phyloP scores from a whole-genome alignment of 306 rosid species.

The Quercus mongolica region DNA sequence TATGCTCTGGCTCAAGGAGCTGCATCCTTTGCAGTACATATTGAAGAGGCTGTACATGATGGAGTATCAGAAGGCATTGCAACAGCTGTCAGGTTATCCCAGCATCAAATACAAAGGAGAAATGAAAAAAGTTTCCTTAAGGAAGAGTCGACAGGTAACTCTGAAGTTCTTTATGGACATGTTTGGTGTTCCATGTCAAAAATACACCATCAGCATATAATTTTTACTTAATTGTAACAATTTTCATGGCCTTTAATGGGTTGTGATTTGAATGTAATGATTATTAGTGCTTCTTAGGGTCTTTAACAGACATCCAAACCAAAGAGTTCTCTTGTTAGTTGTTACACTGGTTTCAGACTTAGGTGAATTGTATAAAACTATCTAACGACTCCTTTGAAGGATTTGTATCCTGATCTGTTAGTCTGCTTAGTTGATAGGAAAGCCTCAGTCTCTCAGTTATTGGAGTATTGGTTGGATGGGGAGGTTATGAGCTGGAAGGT shows the following conservation, averaged over 20 bases:
- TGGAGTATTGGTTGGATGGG: too few relatives aligned
- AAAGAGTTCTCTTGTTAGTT: not conserved
- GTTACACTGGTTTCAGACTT: not conserved
- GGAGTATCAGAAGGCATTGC: slow-evolving; percentile 36
- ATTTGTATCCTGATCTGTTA: too few relatives aligned
- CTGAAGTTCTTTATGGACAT: not conserved
- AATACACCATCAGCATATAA: not conserved
- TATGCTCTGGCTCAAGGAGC: slow-evolving; percentile 87
- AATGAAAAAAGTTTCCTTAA: slow-evolving; percentile 34
- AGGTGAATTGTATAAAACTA: not conserved
- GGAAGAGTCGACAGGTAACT: slow-evolving; percentile 54
- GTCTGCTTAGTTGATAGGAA: too few relatives aligned
- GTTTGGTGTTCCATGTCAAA: not conserved
- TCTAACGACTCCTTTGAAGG: not conserved
- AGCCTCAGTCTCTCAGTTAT: too few relatives aligned
- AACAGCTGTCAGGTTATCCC: slow-evolving; percentile 42
- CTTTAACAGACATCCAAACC: not conserved
- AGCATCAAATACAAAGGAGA: slow-evolving; percentile 63
- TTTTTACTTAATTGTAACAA: not conserved
- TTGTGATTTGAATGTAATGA: not conserved
- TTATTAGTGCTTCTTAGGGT: not conserved
- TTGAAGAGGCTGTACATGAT: slow-evolving; percentile 48
- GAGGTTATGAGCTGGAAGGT: too few relatives aligned
- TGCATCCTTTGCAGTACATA: slow-evolving; percentile 64
- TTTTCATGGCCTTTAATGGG: not conserved